Percentiles rank a stretch among this genome's conserved stretches.
phyloP scores from a whole-genome alignment of 2,329 filamentous ascomycete species.

The Macrophomina phaseolina region DNA sequence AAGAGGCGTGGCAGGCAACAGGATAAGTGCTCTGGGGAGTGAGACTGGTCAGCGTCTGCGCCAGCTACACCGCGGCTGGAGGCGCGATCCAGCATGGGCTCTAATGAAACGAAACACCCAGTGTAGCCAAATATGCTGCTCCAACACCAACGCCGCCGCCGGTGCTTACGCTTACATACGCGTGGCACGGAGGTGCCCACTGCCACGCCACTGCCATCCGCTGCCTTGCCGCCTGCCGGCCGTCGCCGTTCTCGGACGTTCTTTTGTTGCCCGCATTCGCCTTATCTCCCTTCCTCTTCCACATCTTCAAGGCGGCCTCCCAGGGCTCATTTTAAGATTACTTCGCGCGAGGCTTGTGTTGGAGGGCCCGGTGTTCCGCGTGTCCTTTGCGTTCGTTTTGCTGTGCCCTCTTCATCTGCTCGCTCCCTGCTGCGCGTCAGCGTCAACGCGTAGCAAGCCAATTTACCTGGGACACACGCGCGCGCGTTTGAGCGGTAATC shows the following conservation, averaged over 20 bases:
- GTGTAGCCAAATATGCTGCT: not conserved
- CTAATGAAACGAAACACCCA: conserved; percentile 18
- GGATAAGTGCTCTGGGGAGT: not conserved
- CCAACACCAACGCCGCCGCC: not conserved
- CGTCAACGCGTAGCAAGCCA: conserved; percentile 3
- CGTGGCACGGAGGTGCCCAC: conserved; percentile 4
- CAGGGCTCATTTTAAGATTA: not conserved
- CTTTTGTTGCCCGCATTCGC: conserved; percentile 5
- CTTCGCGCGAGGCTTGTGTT: not conserved
- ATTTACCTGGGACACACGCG: conserved; percentile 8
- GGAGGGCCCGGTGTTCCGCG: not conserved
- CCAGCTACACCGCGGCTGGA: not conserved
- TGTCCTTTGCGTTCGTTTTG: not conserved
- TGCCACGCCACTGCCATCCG: conserved; percentile 9
- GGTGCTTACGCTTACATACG: conserved; percentile 3
- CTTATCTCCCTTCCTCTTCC: not conserved
- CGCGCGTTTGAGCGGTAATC: conserved; percentile 4
- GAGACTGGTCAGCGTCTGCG: not conserved
- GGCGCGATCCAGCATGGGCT: not conserved
- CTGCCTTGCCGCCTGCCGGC: not conserved
- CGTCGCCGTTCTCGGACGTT: not conserved
- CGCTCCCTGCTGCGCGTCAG: not conserved
- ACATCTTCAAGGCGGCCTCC: not conserved
- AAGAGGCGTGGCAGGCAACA: not conserved
- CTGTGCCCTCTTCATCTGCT: not conserved